Percentiles rank a stretch among this genome's conserved stretches.
phyloP scores from a whole-genome alignment of 371 early-diverging fungal genomes.

The Coemansia sp. region DNA sequence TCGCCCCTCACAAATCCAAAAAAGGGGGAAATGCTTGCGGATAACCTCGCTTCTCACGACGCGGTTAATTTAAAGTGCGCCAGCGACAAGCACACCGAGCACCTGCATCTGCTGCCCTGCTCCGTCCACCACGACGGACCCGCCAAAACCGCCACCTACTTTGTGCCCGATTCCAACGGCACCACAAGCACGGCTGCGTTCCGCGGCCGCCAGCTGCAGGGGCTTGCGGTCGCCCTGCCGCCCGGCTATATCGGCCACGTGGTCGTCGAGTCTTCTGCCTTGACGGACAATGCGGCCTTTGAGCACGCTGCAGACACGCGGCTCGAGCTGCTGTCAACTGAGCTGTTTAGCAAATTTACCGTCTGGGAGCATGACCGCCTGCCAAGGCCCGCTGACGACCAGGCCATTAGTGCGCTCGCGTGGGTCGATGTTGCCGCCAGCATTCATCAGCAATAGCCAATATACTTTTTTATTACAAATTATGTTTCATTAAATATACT shows the following conservation, averaged over 20 bases:
- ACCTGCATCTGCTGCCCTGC: slow-evolving; percentile 28
- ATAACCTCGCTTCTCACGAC: background rate
- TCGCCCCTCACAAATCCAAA: background rate
- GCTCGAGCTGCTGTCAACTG: slow-evolving; percentile 24
- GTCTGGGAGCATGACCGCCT: slow-evolving; percentile 46
- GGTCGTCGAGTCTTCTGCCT: slow-evolving; percentile 8
- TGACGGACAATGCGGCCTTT: slow-evolving; percentile 10
- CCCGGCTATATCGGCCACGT: slow-evolving; percentile 24
- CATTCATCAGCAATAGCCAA: slow-evolving; percentile 32
- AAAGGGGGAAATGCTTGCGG: background rate
- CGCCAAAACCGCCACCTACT: slow-evolving; percentile 22
- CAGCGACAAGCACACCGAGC: background rate
- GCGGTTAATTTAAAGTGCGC: background rate
- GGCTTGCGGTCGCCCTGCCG: slow-evolving; percentile 17
- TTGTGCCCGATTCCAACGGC: slow-evolving; percentile 11
- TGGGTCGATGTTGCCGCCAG: slow-evolving; percentile 33
- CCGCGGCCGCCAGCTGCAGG: slow-evolving; percentile 41
- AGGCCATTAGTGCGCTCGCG: slow-evolving; percentile 30
- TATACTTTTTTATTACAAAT: background rate
- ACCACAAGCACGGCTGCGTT: slow-evolving; percentile 28
- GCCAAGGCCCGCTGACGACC: slow-evolving; percentile 31
- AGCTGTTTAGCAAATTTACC: slow-evolving; percentile 11
- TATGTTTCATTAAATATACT: background rate
- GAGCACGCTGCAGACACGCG: background rate
- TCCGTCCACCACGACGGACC: slow-evolving; percentile 26